These are phyloP conservation scores for Lepidium didymum DNA, from an alignment of 345 rosid species.

Conservation along the genomic window DNA sequence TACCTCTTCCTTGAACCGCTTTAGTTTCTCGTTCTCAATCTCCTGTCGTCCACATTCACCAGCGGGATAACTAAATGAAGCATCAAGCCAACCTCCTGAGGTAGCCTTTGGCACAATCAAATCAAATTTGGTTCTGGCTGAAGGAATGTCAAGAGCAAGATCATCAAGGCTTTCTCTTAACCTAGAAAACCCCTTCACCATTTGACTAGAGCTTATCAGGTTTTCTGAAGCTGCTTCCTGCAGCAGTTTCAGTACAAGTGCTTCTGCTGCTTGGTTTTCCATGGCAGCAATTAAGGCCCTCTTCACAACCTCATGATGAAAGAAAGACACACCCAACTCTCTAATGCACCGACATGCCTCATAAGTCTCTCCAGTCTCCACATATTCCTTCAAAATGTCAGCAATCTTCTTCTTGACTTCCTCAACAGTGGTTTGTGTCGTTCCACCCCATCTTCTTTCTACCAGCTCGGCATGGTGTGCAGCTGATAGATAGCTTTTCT, in stretches of 20 bases:
- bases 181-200: constrained; percentile 74
- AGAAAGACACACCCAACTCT: constrained; percentile 76
- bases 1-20: constrained; percentile 54
- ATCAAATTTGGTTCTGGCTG: constrained; percentile 52
- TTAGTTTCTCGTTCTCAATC: constrained; percentile 44
- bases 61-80: constrained; percentile 37
- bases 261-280: constrained; percentile 68
- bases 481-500: constrained; percentile 83
- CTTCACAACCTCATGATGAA: constrained; percentile 92
- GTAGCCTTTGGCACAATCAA: constrained; percentile 54
- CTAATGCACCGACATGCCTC: constrained; percentile 88
- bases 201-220: constrained; percentile 77
- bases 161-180: constrained; percentile 77
- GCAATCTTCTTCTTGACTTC: constrained; percentile 81
- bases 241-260: constrained; percentile 52
- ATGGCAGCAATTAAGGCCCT: constrained; percentile 73
- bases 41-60: constrained; percentile 39
- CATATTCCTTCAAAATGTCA: constrained; percentile 71
- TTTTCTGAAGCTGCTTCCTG: constrained; percentile 90
- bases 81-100: constrained; percentile 78
- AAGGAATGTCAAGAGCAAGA: constrained; percentile 86
- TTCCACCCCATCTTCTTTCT: constrained; percentile 95
- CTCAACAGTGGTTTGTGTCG: constrained; percentile 73
- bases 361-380: constrained; percentile 63
- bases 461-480: constrained; percentile 93